phyloP scores from a whole-genome alignment of 2,329 filamentous ascomycete genomes.

The Fusarium decemcellulare region DNA sequence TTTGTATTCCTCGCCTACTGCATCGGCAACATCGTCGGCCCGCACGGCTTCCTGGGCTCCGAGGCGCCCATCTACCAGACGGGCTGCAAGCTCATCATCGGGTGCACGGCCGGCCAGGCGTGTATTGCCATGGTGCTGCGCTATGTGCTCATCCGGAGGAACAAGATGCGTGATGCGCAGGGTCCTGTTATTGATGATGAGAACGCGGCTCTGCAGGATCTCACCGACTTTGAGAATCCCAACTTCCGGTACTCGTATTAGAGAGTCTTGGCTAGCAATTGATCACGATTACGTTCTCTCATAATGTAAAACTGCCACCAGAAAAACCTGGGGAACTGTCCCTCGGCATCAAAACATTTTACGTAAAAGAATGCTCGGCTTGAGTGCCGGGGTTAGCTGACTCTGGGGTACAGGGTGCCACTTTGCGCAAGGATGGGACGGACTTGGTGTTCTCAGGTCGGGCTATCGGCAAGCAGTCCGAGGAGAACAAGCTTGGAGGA shows the following conservation, averaged over 20 bases:
- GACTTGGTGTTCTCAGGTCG: background rate
- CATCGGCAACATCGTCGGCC: slow-evolving; percentile 46
- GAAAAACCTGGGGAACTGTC: slow-evolving; percentile 22
- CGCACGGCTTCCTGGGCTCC: slow-evolving; percentile 57
- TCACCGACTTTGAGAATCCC: slow-evolving; percentile 48
- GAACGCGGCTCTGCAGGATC: slow-evolving; percentile 41
- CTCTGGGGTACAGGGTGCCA: slow-evolving; percentile 1
- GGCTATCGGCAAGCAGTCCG: background rate
- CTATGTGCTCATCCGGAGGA: slow-evolving; percentile 43
- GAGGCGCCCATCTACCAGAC: slow-evolving; percentile 67
- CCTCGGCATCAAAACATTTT: slow-evolving; percentile 5
- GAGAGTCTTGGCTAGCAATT: slow-evolving; percentile 11
- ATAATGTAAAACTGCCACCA: background rate
- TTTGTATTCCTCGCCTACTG: slow-evolving; percentile 64
- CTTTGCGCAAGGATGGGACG: slow-evolving; percentile 8
- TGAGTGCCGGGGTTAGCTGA: background rate
- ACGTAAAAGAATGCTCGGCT: slow-evolving; percentile 28
- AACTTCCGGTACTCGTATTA: slow-evolving; percentile 48
- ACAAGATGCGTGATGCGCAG: slow-evolving; percentile 41
- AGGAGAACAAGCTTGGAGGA: too few species aligned
- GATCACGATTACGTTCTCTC: background rate
- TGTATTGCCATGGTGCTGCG: slow-evolving; percentile 37
- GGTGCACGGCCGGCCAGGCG: slow-evolving; percentile 41
- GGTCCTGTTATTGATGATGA: slow-evolving; percentile 39
- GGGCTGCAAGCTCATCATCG: slow-evolving; percentile 59